Evolutionary conservation across 2,329 filamentous ascomycete species (phyloP).

Genomic region (Tolypocladium capitatum): DNA sequence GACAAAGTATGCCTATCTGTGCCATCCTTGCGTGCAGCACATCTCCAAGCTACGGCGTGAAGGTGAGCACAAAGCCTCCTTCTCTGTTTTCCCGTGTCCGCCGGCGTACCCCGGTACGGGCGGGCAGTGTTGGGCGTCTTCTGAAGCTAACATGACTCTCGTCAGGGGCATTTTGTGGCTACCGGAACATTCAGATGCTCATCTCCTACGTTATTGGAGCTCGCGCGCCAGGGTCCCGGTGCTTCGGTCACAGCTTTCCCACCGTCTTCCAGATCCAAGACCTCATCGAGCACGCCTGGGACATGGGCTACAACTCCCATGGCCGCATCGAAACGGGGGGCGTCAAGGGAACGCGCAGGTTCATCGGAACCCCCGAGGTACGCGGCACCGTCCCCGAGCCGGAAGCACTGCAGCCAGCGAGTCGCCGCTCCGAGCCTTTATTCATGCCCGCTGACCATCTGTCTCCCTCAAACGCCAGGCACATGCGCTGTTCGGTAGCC

Average conservation of each 20-base stretch:
- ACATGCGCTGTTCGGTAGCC: constrained; percentile 60
- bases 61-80: constrained; percentile 24
- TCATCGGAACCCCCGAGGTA: constrained; percentile 87
- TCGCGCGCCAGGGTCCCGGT: constrained; percentile 39
- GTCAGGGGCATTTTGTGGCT: constrained; percentile 79
- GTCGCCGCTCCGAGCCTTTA: neutral
- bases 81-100: neutral
- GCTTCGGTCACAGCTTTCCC: constrained; percentile 51
- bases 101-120: too few species aligned
- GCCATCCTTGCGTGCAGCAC: constrained; percentile 61
- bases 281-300: constrained; percentile 78
- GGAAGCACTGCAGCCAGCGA: neutral
- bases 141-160: neutral
- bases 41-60: constrained; percentile 72
- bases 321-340: constrained; percentile 75
- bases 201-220: constrained; percentile 61
- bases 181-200: constrained; percentile 89
- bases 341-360: constrained; percentile 79
- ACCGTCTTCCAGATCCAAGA: constrained; percentile 75
- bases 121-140: neutral
- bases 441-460: neutral
- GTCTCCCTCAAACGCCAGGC: constrained; percentile 34
- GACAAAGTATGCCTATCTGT: constrained; percentile 65
- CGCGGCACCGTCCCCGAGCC: constrained; percentile 1
- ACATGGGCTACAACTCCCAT: constrained; percentile 62